A percentile compares a stretch with the other conserved stretches of the same genome.
Evolutionary conservation across 371 early-diverging fungal genomes (phyloP).

Genomic region (Basidiobolus meristosporus): DNA sequence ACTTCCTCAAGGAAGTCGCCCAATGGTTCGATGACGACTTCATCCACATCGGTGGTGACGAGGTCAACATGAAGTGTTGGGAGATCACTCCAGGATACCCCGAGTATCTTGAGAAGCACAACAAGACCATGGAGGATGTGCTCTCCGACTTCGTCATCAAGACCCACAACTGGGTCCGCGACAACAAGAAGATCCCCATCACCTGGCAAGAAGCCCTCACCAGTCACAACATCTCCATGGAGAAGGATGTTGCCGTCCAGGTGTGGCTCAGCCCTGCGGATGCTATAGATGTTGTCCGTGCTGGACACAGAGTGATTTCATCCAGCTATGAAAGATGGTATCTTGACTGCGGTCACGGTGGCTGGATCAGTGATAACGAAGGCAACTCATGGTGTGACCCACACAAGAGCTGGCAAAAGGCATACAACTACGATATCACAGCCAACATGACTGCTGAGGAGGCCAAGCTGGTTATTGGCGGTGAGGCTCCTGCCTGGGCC

Average conservation of each 20-base stretch:
- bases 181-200: conserved; percentile 19
- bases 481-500: conserved; percentile 48
- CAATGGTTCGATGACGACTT: conserved; percentile 35
- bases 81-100: conserved; percentile 14
- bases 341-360: too few species aligned
- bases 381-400: conserved; percentile 63
- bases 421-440: conserved; percentile 38
- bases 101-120: conserved; percentile 11
- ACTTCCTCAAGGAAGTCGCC: conserved; percentile 37
- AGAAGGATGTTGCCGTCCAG: conserved; percentile 19
- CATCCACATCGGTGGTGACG: conserved; percentile 62
- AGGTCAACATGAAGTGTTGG: conserved; percentile 54
- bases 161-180: conserved; percentile 9
- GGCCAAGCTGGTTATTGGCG: too few species aligned
- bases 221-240: conserved; percentile 16
- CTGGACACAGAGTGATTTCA: too few species aligned
- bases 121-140: conserved; percentile 7
- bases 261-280: too few species aligned
- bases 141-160: conserved; percentile 8
- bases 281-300: too few species aligned
- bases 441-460: conserved; percentile 8
- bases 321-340: too few species aligned
- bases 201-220: conserved; percentile 33
- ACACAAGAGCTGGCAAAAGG: conserved; percentile 64
- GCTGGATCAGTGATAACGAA: too few species aligned